These are phyloP conservation scores for Micromonas pusilla DNA, from an alignment of 139 green algal species.

Conservation along the genomic window DNA sequence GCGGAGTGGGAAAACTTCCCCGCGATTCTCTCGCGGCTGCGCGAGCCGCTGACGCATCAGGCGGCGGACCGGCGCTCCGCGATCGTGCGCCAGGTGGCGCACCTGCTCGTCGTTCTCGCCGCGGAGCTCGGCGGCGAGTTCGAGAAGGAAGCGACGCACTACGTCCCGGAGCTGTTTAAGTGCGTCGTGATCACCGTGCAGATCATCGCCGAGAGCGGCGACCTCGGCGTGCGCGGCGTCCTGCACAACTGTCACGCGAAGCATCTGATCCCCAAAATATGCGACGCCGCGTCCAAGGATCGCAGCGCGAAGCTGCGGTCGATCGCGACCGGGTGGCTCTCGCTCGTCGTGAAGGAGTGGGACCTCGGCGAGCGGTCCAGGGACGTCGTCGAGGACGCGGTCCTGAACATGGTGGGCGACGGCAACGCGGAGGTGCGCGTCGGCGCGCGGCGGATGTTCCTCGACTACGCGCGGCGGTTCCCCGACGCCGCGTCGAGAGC, in stretches of 20 bases:
- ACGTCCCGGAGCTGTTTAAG: constrained; percentile 62
- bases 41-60: constrained; percentile 37
- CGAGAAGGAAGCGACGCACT: neutral
- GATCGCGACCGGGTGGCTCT: neutral
- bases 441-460: neutral
- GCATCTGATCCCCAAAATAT: neutral
- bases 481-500: neutral
- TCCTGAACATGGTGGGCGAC: neutral
- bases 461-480: neutral
- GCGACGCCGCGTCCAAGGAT: neutral
- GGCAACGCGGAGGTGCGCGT: neutral
- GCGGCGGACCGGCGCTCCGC: constrained; percentile 52
- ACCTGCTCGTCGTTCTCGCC: constrained; percentile 53
- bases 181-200: constrained; percentile 69
- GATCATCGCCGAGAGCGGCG: constrained; percentile 62
- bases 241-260: constrained; percentile 31
- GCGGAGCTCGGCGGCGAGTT: constrained; percentile 37
- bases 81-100: constrained; percentile 56
- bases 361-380: neutral
- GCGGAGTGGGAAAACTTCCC: constrained; percentile 33
- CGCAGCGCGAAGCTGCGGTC: neutral
- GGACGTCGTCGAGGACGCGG: neutral
- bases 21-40: constrained; percentile 39
- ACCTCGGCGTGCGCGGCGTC: constrained; percentile 43
- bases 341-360: neutral